These are phyloP conservation scores for Solanum bukasovii DNA, from an alignment of 257 asterid species.

Conservation along the genomic window DNA sequence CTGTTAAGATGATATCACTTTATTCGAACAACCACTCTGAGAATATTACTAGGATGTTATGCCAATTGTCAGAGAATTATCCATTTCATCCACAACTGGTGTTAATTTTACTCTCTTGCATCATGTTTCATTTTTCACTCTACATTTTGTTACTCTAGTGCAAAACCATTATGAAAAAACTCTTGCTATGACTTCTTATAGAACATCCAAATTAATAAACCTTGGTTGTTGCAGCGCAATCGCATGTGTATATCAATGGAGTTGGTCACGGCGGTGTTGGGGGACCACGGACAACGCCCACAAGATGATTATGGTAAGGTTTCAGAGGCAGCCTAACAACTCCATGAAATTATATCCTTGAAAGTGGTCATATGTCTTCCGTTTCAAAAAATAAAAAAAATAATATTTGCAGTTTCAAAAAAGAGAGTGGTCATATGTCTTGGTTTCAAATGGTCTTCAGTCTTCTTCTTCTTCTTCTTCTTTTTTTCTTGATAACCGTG, in stretches of 20 bases:
- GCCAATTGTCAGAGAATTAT: background rate
- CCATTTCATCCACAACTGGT: background rate
- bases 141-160: background rate
- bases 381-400: background rate
- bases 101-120: background rate
- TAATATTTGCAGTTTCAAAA: background rate
- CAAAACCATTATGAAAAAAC: background rate
- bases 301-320: constrained; percentile 87
- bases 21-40: background rate
- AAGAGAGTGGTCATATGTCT: background rate
- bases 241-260: constrained; percentile 94
- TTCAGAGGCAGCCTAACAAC: background rate
- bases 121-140: background rate
- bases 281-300: constrained; percentile 99
- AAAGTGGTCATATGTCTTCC: background rate
- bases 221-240: constrained; percentile 31
- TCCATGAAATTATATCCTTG: background rate
- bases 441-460: background rate
- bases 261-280: constrained; percentile 94
- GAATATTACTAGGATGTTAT: background rate
- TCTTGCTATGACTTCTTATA: background rate
- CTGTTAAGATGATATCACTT: background rate
- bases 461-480: background rate
- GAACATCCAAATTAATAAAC: background rate
- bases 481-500: background rate